These are phyloP conservation scores for Cyclanthera cordifolia DNA, from an alignment of 306 rosid species.

Conservation along the genomic window DNA sequence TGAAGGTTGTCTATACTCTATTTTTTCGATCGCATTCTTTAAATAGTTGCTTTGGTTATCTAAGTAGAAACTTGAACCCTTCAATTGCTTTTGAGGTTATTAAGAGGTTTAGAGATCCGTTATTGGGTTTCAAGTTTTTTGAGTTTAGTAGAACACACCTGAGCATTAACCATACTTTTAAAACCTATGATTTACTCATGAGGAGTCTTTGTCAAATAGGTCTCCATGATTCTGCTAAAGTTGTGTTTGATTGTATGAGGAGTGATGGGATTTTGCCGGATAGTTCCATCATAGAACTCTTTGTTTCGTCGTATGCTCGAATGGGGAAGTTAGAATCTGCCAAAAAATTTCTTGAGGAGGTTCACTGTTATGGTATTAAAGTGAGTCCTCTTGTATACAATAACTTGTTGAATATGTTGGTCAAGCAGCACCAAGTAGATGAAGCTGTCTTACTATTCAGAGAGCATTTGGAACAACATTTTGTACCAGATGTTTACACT, in stretches of 20 bases:
- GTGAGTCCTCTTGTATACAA: conserved; percentile 43
- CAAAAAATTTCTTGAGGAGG: conserved; percentile 40
- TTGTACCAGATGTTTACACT: conserved; percentile 36
- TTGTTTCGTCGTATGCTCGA: conserved; percentile 53
- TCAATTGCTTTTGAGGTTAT: conserved; percentile 55
- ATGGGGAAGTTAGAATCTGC: conserved; percentile 40
- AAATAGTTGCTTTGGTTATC: conserved; percentile 37
- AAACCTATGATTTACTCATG: conserved; percentile 52
- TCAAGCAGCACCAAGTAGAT: conserved; percentile 31
- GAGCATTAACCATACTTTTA: conserved; percentile 31
- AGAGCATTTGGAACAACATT: conserved; percentile 35
- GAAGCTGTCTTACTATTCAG: conserved; percentile 55
- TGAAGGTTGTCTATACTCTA: conserved; percentile 57
- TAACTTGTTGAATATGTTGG: conserved; percentile 46
- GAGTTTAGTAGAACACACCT: conserved; percentile 40
- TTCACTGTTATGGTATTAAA: conserved; percentile 23
- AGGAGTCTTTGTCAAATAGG: conserved; percentile 62
- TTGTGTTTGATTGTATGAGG: conserved; percentile 56
- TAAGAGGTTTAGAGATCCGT: conserved; percentile 43
- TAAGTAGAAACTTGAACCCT: conserved; percentile 42
- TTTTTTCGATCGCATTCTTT: conserved; percentile 38
- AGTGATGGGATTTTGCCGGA: conserved; percentile 52
- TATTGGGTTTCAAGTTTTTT: conserved; percentile 51
- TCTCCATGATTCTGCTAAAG: conserved; percentile 43
- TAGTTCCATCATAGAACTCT: conserved; percentile 36